phyloP scores from a whole-genome alignment of 768 basidiomycete genomes.

The Cystobasidium ongulense region DNA sequence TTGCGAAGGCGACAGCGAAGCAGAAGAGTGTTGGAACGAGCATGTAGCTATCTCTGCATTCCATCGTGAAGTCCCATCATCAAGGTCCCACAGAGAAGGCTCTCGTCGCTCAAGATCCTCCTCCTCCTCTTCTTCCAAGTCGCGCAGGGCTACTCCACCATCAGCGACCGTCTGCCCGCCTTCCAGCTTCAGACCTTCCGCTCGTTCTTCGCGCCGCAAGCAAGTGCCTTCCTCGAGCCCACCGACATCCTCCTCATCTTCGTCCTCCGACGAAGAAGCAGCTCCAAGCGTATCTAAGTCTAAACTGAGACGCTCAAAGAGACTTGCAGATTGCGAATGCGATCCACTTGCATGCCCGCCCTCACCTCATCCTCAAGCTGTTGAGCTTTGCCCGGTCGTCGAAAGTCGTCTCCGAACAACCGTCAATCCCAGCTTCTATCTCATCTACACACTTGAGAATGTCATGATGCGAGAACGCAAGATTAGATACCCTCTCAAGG shows the following conservation, averaged over 20 bases:
- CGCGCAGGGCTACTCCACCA: neutral
- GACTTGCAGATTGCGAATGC: conserved; percentile 6
- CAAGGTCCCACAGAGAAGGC: neutral
- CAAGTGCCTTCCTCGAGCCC: neutral
- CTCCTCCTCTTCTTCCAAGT: neutral
- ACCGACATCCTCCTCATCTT: neutral
- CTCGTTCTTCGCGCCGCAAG: neutral
- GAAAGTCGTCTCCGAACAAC: neutral
- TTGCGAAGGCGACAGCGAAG: neutral
- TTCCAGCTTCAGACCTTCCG: neutral
- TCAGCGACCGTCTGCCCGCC: neutral
- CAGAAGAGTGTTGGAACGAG: neutral
- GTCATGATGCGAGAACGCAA: conserved; percentile 14
- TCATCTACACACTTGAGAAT: conserved; percentile 8
- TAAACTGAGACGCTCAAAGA: neutral
- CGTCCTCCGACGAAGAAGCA: neutral
- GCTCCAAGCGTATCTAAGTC: neutral
- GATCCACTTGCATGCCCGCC: neutral
- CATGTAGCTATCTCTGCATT: too few species aligned
- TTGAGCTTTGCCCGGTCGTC: neutral
- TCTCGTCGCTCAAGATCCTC: neutral
- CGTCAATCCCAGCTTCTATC: conserved; percentile 6
- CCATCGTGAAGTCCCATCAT: neutral
- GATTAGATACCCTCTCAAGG: conserved; percentile 9
- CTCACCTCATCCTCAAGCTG: neutral